Base-by-base conservation (phyloP, 1,284 basidiomycete species). In the Sphagnurus paluster region DNA sequence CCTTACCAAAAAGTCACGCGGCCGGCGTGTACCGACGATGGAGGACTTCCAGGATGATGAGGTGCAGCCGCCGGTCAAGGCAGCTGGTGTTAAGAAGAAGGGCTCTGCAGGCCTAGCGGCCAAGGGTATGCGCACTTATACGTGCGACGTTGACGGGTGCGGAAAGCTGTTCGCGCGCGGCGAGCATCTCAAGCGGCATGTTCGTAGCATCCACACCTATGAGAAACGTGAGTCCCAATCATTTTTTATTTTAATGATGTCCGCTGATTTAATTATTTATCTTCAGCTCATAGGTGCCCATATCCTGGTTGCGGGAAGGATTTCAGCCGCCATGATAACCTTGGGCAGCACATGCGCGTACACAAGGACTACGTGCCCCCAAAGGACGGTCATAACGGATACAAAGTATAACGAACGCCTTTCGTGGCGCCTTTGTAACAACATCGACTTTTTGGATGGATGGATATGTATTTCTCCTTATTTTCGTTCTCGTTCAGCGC, bases 291-390 rank as follows among this genome's bases (percentile, higher is more conserved):
- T 67, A 79, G 79, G 60, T 93, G 88, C 65, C 80, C 80, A 8
- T 82, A 82, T 63, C 80, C 86, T 17, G 80, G 79, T 7, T 93
- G 91, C 60, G 82, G 78, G 45, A 90, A 90, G 71, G 80, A 82
- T 52, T 93, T 93, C 62, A 89, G 85, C 63, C 76, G 91, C 40
- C 87, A 90, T 59, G 90, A 93, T 63, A 93, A 93, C 61, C 77
- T 93, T 23, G 80, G 82, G 26, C 87, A 90, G 65, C 88, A 91
- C 59, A 83, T 89, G 80, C 75, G 67, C 58, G 71, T 72, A 52
- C 70, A 76, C 52, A 75, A 75, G 57, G 71, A 73, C 51, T 73
- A 63, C 44, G 63, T 65, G 17, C 60, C 65, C 19, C 55, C 57
- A 28, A 50, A 56, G 37, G 55, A 57, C 30, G 28, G 42, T 14